Percentiles rank a stretch among this genome's conserved stretches.
These are phyloP conservation scores for Aspergillus awamori DNA, from an alignment of 2,329 filamentous ascomycete genomes.

Conservation along the genomic window DNA sequence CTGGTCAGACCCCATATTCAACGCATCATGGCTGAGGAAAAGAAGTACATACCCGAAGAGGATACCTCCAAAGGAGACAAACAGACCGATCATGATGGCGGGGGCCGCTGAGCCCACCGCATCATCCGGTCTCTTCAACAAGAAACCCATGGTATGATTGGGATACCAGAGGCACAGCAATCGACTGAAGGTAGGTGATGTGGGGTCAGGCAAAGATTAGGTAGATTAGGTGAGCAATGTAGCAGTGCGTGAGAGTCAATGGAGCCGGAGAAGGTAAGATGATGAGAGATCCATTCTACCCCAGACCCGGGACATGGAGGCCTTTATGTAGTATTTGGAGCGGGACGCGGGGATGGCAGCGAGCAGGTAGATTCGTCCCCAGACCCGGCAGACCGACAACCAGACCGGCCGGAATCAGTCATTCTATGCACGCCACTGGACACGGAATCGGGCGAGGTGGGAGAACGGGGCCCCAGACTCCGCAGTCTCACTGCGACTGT, in stretches of 20 bases:
- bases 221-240: neutral
- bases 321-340: constrained; percentile 13
- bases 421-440: constrained; percentile 1
- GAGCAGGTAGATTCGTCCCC: constrained; percentile 5
- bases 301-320: neutral
- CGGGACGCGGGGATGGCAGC: constrained; percentile 7
- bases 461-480: constrained; percentile 1
- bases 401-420: constrained; percentile 16
- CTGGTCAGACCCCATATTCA: neutral
- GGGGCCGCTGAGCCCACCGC: constrained; percentile 51
- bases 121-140: constrained; percentile 50
- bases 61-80: constrained; percentile 62
- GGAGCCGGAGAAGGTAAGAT: neutral
- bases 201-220: neutral
- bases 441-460: constrained; percentile 1
- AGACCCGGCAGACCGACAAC: constrained; percentile 14
- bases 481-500: neutral
- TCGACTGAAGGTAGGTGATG: neutral
- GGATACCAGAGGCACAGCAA: neutral
- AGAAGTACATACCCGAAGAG: constrained; percentile 56
- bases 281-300: neutral
- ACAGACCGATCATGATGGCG: constrained; percentile 59
- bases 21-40: constrained; percentile 15
- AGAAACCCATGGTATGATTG: constrained; percentile 42
- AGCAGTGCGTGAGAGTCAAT: neutral